Conservation (phyloP, 164 flowering plant species). For the Hamamelis virginiana region DNA sequence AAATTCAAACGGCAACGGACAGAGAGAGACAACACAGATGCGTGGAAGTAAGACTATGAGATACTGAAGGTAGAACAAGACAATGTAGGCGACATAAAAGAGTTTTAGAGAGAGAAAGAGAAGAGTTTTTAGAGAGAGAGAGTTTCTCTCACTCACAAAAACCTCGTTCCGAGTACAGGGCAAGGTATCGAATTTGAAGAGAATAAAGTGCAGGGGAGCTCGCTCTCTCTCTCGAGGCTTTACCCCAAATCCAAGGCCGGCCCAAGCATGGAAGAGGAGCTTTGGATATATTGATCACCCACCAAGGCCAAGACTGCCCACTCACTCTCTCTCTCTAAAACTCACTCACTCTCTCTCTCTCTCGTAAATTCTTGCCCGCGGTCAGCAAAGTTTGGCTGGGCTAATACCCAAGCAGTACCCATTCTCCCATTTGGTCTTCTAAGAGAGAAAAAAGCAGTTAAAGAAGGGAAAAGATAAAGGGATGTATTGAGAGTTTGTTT, state of each 20-base stretch:
- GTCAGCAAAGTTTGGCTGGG: conserved; percentile 34
- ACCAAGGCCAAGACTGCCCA: conserved; percentile 4
- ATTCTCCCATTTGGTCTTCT: conserved; percentile 24
- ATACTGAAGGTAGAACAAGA: conserved; percentile 34
- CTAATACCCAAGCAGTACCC: conserved; percentile 19
- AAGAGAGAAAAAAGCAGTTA: conserved; percentile 15
- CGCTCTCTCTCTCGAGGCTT: conserved; percentile 9
- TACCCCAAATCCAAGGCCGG: conserved; percentile 27
- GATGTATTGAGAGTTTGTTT: not conserved
- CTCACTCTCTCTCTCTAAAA: not conserved
- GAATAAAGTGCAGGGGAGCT: conserved; percentile 50
- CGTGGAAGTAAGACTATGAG: conserved; percentile 34
- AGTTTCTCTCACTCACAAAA: conserved; percentile 12
- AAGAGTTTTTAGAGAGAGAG: conserved; percentile 8
- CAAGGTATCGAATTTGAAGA: conserved; percentile 51
- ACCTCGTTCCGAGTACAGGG: conserved; percentile 41
- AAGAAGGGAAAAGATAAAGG: conserved; percentile 11
- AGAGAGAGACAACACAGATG: conserved; percentile 14
- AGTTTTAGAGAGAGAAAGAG: conserved; percentile 19
- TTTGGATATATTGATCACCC: conserved; percentile 18
- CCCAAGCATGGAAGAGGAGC: conserved; percentile 9
- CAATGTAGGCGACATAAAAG: conserved; percentile 31
- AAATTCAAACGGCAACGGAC: conserved; percentile 13
- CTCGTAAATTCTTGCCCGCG: conserved; percentile 23
- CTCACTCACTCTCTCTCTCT: conserved; percentile 5